Base-by-base conservation (phyloP, 768 basidiomycete genomes). In the Clavulina sp. region DNA sequence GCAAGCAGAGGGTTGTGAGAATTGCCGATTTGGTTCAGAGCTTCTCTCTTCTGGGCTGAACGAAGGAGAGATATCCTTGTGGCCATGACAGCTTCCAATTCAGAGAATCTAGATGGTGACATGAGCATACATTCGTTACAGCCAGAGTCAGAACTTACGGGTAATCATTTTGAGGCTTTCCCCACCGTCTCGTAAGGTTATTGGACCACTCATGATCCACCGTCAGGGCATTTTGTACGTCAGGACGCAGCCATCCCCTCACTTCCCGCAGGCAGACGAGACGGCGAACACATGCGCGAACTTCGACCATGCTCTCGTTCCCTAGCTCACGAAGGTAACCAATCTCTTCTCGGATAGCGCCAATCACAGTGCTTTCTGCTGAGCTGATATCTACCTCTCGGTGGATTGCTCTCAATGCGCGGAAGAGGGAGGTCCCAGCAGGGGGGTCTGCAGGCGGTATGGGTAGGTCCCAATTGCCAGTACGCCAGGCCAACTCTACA, bases 401-500 rank as follows among this genome's bases (percentile, higher is more conserved):
- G 57, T 92, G 77, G n/a, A 88, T 67, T 0, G 87, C 78, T 38
- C 84, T 76, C 31, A 99, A 69, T 3, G 85, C 79, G 30, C 73
- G 69, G 63, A 93, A 99, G 3, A 96, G 67, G 1, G 79, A 66
- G 13, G 74, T 70, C 23, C 75, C 77, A 5, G 76, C 63, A 26
- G 68, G 68, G 23, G 66, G 65, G 50, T 69, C 64, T 1, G 65
- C 64, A 6, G 65, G 56, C 0, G 70, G 68, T 47, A 84, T 76
- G 1, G 92, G 92, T 24, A 99, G 68, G 64, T 97, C 92, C 95
- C 95, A 99, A 1, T 80, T 81, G 55, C 84, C 86, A 0, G 91
- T 93, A 43, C 92, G 74, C 95, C 95, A 97, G 16, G 84, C 95
- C 1, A 96, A 70, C 41, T 69, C 67, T 0, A 74, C 66, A 16